These are phyloP conservation scores for Polytrichum commune DNA, from an alignment of 225 moss, liverwort and hornwort species.

Conservation along the genomic window DNA sequence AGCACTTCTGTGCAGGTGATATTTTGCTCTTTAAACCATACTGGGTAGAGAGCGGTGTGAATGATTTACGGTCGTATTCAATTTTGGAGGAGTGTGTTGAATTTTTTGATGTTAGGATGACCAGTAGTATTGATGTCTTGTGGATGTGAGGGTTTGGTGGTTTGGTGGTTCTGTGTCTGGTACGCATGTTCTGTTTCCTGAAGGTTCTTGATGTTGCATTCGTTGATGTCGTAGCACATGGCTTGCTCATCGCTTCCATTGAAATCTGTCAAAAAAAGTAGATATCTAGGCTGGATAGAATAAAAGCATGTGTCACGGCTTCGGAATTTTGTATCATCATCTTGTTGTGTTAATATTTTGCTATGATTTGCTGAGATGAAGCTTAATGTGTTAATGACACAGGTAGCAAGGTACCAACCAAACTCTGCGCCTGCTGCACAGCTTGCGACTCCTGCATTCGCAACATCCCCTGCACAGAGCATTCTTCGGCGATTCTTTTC, in stretches of 20 bases:
- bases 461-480: slow-evolving; percentile 29
- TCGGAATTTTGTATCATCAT: no score
- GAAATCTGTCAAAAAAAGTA: no score
- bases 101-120: not conserved
- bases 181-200: no score
- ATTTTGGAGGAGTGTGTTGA: not conserved
- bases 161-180: not conserved
- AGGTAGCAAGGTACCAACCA: slow-evolving; percentile 27
- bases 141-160: no score
- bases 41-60: not conserved
- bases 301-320: no score
- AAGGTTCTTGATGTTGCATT: no score
- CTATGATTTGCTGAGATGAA: no score
- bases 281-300: no score
- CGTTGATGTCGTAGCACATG: no score
- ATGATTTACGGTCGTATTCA: not conserved
- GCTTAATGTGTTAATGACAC: not conserved
- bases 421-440: slow-evolving; percentile 8
- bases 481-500: slow-evolving; percentile 35
- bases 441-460: slow-evolving; percentile 26
- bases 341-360: no score
- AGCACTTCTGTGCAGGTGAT: slow-evolving; percentile 41
- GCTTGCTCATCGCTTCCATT: no score
- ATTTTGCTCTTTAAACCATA: no score
- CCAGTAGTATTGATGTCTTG: not conserved